phyloP scores from a whole-genome alignment of 2,329 filamentous ascomycete species.

The Cordyceps pruinosa region DNA sequence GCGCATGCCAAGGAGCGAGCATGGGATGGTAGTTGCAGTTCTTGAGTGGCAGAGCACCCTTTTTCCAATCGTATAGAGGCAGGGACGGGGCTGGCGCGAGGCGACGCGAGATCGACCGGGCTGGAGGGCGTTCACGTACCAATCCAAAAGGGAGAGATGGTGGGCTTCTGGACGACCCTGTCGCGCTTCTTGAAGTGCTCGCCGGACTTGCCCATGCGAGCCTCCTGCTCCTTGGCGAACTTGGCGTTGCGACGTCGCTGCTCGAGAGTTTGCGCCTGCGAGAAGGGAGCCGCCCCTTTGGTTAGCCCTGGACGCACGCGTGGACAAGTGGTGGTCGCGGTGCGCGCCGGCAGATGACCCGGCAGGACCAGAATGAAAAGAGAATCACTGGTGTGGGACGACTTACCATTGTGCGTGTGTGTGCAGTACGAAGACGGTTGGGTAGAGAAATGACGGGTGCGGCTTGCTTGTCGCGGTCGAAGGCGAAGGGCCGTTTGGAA shows the following conservation, averaged over 20 bases:
- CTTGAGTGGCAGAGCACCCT: background rate
- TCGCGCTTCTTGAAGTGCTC: slow-evolving; percentile 53
- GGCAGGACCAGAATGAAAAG: background rate
- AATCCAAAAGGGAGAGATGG: slow-evolving; percentile 59
- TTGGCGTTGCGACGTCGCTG: slow-evolving; percentile 76
- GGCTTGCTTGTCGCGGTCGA: background rate
- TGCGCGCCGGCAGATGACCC: too few species aligned
- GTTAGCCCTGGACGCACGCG: background rate
- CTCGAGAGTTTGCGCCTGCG: slow-evolving; percentile 73
- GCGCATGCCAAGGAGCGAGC: background rate
- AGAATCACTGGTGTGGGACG: background rate
- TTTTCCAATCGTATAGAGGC: background rate
- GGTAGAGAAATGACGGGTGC: background rate
- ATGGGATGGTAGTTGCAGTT: background rate
- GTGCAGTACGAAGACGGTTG: background rate
- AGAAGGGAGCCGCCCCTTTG: too few species aligned
- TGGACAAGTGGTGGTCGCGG: background rate
- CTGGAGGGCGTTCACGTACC: slow-evolving; percentile 36
- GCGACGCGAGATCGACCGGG: background rate
- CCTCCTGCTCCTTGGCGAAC: slow-evolving; percentile 67
- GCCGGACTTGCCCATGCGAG: slow-evolving; percentile 68
- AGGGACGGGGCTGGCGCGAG: background rate
- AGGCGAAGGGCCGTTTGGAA: background rate
- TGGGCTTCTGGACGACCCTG: slow-evolving; percentile 48
- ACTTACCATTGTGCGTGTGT: slow-evolving; percentile 3